phyloP scores from a whole-genome alignment of 2,329 filamentous ascomycete genomes.

The Emmonsiellopsis sp. region DNA sequence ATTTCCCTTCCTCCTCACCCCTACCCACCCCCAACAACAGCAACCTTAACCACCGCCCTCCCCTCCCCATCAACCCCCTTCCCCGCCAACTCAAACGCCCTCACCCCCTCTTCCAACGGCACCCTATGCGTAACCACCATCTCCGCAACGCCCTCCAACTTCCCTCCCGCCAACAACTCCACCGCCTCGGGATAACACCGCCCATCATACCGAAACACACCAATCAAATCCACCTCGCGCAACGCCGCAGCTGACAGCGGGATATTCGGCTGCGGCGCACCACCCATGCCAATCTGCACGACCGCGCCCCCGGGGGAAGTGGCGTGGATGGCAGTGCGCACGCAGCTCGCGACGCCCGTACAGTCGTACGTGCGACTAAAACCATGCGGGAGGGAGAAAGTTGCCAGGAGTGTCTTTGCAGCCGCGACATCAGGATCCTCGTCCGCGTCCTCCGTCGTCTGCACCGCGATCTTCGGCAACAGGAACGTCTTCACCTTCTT shows the following conservation, averaged over 20 bases:
- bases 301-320: conserved; percentile 42
- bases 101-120: conserved; percentile 35
- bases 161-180: conserved; percentile 42
- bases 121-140: conserved; percentile 47
- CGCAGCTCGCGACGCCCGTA: conserved; percentile 36
- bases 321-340: conserved; percentile 38
- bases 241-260: conserved; percentile 47
- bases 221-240: conserved; percentile 48
- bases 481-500: conserved; percentile 23
- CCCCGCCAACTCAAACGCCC: conserved; percentile 44
- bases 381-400: conserved; percentile 20
- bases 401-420: conserved; percentile 23
- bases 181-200: conserved; percentile 48
- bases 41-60: conserved; percentile 45
- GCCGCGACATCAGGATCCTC: conserved; percentile 23
- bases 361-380: conserved; percentile 40
- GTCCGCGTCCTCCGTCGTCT: conserved; percentile 16
- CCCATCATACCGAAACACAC: conserved; percentile 48
- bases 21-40: conserved; percentile 28
- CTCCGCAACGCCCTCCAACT: conserved; percentile 40
- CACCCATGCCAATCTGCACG: conserved; percentile 50
- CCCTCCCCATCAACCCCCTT: conserved; percentile 44
- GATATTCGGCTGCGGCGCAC: conserved; percentile 42
- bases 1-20: neutral
- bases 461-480: conserved; percentile 20